Evolutionary conservation across 2,329 filamentous ascomycete genomes (phyloP).

Genomic region (Helminthosporium solani): DNA sequence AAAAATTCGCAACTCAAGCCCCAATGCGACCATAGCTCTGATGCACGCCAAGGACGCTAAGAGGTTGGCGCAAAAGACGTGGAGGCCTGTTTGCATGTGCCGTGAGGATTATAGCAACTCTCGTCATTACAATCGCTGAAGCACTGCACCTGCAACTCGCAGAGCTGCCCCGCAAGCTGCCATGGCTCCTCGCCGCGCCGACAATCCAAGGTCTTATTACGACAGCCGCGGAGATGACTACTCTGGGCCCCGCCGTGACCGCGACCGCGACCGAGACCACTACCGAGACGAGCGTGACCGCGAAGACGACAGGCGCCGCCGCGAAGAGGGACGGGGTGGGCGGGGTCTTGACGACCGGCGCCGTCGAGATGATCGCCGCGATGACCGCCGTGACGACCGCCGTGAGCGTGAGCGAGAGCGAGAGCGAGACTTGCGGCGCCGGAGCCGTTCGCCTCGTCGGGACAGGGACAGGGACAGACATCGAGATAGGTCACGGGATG

Average conservation of each 20-base stretch:
- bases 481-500: constrained; percentile 50
- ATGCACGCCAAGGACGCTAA: too few relatives aligned
- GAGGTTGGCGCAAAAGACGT: too few relatives aligned
- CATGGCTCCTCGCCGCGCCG: constrained; percentile 64
- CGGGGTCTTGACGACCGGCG: constrained; percentile 9
- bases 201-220: constrained; percentile 62
- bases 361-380: constrained; percentile 22
- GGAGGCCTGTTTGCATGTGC: too few relatives aligned
- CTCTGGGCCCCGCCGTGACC: constrained; percentile 27
- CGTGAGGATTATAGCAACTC: too few relatives aligned
- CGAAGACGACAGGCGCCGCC: constrained; percentile 48
- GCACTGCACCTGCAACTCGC: constrained; percentile 10
- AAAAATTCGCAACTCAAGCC: too few relatives aligned
- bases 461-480: constrained; percentile 30
- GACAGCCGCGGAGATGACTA: constrained; percentile 43
- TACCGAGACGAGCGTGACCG: constrained; percentile 39
- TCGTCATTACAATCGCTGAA: too few relatives aligned
- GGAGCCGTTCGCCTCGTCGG: constrained; percentile 41
- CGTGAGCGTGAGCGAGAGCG: constrained; percentile 28
- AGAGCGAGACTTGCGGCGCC: constrained; percentile 57
- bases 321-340: constrained; percentile 23
- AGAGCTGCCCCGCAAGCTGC: constrained; percentile 29
- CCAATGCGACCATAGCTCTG: too few relatives aligned
- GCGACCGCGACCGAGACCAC: constrained; percentile 25
- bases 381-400: constrained; percentile 49